Evolutionary conservation across 1,139 yeast genomes (phyloP), one percentile per base, ranked within the genome.

Genomic region (Suhomyces bribrorum): DNA sequence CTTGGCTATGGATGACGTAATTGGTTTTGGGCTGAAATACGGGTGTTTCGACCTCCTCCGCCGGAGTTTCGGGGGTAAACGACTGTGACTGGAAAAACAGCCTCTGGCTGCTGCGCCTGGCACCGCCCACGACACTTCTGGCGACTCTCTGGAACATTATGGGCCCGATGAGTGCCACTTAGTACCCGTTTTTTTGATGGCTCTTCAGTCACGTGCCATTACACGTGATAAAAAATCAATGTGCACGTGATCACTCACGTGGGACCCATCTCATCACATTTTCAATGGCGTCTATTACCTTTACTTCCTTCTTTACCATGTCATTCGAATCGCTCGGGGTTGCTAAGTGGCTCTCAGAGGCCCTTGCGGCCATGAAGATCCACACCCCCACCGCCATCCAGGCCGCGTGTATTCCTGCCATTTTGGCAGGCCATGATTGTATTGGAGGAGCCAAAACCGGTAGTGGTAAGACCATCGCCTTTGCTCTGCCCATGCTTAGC

Each of bases 401-500:
- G 59, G 57, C 72, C 5, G 89, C 89, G 2, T 89, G 97, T 59
- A 92, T 92, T 34, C 97, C 97, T 0, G 78, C 84, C 43, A 86
- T 92, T 44, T 60, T 92, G 31, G 72, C 70, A 26, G 97, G 95
- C 7, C 78, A 82, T 50, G 96, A 90, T 61, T 90, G 97, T 61
- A 92, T 92, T 35, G 99, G 98, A 36, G 98, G 98, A 26, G 98
- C 99, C 30, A 86, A 86, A 61, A 92, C 99, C 0, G 99, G 99
- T 65, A 84, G 95, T 23, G 99, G 99, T 76, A 92, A 92, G 59
- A 92, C 99, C 3, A 83, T 94, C 24, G 96, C 98, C 0, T 92
- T 92, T 73, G 97, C 95, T 1, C 94, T 90, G 16, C 98, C 98
- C 1, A 92, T 92, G 89, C 69, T 92, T 40, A 81, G 95, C 1